Percentiles rank a stretch among this genome's conserved stretches.
These are phyloP conservation scores for Erythrophleum fordii DNA, from an alignment of 306 rosid species.

Conservation along the genomic window DNA sequence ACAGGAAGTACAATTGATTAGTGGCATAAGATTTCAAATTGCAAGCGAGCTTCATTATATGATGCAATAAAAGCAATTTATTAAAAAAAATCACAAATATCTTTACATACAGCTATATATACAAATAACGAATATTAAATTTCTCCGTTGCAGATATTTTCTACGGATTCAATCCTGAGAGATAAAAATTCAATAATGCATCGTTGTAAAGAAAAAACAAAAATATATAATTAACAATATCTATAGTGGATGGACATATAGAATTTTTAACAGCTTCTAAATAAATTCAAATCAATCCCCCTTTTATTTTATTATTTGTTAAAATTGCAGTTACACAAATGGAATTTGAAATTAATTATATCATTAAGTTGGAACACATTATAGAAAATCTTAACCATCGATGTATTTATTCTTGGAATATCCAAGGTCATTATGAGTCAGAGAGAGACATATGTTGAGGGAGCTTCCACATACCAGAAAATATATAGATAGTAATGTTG, in stretches of 20 bases:
- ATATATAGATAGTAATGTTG: background rate
- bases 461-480: background rate
- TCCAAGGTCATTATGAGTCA: no score
- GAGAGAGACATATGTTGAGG: background rate
- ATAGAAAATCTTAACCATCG: background rate
- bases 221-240: background rate
- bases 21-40: background rate
- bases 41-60: background rate
- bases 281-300: no score
- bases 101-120: background rate
- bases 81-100: background rate
- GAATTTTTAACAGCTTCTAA: background rate
- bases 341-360: background rate
- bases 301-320: no score
- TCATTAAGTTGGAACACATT: background rate
- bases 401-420: no score
- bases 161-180: background rate
- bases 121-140: background rate
- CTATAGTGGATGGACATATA: background rate
- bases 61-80: background rate
- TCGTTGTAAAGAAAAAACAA: background rate
- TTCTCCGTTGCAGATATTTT: background rate
- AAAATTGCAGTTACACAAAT: no score
- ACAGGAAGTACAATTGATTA: background rate
- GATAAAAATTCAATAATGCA: background rate